These are phyloP conservation scores for Anethum foeniculum DNA, from an alignment of 140 eudicot species.

Conservation along the genomic window DNA sequence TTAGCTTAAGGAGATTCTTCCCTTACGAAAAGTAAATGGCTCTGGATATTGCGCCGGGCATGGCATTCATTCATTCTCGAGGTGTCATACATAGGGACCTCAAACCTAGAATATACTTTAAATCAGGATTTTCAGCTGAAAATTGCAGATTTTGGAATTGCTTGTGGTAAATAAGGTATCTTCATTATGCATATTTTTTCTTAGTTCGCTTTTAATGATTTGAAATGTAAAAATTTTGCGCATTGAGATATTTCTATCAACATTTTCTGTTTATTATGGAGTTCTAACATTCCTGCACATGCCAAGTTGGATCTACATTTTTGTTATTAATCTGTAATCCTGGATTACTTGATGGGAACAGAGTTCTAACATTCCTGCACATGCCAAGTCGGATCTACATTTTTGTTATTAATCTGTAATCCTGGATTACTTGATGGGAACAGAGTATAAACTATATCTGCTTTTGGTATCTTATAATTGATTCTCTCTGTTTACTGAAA, in stretches of 20 bases:
- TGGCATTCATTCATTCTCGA: slow-evolving; percentile 79
- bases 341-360: no score
- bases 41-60: slow-evolving; percentile 74
- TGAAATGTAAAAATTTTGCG: background rate
- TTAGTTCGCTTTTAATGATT: background rate
- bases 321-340: no score
- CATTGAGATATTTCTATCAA: background rate
- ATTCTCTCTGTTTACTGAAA: background rate
- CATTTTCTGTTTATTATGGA: background rate
- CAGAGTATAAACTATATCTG: background rate
- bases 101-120: slow-evolving; percentile 80
- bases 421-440: background rate
- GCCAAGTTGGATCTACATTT: background rate
- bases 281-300: background rate
- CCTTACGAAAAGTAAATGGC: slow-evolving; percentile 43
- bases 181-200: background rate
- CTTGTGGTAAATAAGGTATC: slow-evolving; percentile 81
- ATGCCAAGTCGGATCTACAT: background rate
- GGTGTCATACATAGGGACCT: slow-evolving; percentile 83
- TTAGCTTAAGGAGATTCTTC: slow-evolving; percentile 67
- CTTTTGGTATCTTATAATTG: background rate
- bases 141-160: slow-evolving; percentile 86
- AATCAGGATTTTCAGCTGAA: slow-evolving; percentile 55
- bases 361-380: background rate
- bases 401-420: background rate